Evolutionary conservation across 345 rosid genomes (phyloP), one percentile per base, ranked within the genome.

Genomic region (Arabis alpina): DNA sequence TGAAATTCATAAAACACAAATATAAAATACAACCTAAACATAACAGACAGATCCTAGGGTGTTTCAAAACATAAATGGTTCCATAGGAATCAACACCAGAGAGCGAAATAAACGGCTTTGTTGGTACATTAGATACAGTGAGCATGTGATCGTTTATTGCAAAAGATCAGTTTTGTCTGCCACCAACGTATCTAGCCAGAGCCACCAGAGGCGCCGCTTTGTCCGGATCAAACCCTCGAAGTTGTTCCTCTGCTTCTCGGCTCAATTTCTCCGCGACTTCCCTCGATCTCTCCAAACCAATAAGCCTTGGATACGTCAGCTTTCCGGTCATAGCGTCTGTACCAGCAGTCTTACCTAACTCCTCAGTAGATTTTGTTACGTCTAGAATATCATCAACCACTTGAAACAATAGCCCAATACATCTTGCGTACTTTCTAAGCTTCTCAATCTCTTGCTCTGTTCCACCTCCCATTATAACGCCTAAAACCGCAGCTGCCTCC

Each of bases 301-400:
- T 43, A 55, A 87, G 64, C 72, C 86, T 93, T 0, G 98, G 94
- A 66, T 88, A 93, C 0, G 96, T 93, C 2, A 69, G 81, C 39
- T 88, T 90, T 56, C 88, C 94, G 0, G 96, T 86, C 55, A 86
- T 81, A 67, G 91, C 57, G 51, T 93, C 97, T 69, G 86, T 91
- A 30, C 97, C 97, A 0, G 96, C 98, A 0, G 87, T 93, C 77
- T 93, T 93, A 45, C 98, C 97, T 80, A 89, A 58, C 61, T 93
- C 91, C 51, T 85, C 62, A 0, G 92, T 87, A 4, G 98, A 85
- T 73, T 79, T 84, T 0, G 96, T 91, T 25, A 91, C 83, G 63
- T 93, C 98, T 36, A 93, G 90, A 12, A 93, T 91, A 64, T 91
- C 96, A 76, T 93, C 97, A 71, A 93, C 96, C 12, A 93, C 94